Percentiles rank a stretch among this genome's conserved stretches.
Conservation (phyloP, 2,329 filamentous ascomycete genomes). For the Fusarium liriodendri region DNA sequence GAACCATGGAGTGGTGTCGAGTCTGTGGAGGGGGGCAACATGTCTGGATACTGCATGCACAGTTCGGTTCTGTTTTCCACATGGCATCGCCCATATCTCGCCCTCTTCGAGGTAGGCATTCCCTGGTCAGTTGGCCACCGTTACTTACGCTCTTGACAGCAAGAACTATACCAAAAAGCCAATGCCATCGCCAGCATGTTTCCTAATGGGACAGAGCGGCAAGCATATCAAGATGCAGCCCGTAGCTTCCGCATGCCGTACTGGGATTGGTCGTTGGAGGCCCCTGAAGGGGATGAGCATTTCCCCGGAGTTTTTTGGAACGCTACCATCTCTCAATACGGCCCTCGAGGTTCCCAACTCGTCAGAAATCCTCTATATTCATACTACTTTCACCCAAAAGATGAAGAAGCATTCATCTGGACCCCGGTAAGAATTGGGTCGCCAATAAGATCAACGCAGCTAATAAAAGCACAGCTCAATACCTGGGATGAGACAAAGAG, state of each 20-base stretch:
- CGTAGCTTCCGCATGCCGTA: conserved; percentile 66
- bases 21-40: conserved; percentile 61
- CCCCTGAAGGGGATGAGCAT: conserved; percentile 60
- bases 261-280: conserved; percentile 67
- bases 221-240: conserved; percentile 63
- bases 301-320: conserved; percentile 60
- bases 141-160: conserved; percentile 43
- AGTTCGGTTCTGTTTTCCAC: conserved; percentile 79
- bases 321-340: conserved; percentile 62
- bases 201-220: conserved; percentile 57
- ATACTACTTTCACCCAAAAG: conserved; percentile 70
- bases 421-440: conserved; percentile 62
- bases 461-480: conserved; percentile 59
- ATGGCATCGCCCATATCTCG: conserved; percentile 87
- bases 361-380: conserved; percentile 73
- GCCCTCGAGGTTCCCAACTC: conserved; percentile 64
- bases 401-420: conserved; percentile 67
- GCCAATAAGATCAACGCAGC: not conserved
- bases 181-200: conserved; percentile 61
- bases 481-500: conserved; percentile 71
- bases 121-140: no score
- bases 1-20: conserved; percentile 64
- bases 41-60: conserved; percentile 81
- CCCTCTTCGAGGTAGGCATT: conserved; percentile 63
- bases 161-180: conserved; percentile 51